These are phyloP conservation scores for Russula sp. DNA, from an alignment of 768 basidiomycete species.

Conservation along the genomic window DNA sequence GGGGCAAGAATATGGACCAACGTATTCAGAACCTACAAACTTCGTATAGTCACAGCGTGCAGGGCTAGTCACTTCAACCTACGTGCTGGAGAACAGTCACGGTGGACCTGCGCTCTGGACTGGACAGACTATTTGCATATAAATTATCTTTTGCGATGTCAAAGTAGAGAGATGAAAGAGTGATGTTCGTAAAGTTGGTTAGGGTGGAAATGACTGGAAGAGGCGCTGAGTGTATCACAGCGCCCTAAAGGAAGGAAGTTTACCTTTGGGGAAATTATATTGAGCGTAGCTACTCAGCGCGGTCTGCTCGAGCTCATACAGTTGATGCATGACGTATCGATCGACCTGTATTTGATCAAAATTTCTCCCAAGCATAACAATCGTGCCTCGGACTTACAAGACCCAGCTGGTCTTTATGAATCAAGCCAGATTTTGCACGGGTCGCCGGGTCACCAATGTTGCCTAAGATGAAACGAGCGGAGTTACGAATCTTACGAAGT, in stretches of 20 bases:
- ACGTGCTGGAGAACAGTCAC: constrained; percentile 70
- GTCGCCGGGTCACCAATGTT: constrained; percentile 47
- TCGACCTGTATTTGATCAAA: constrained; percentile 51
- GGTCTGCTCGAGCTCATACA: constrained; percentile 61
- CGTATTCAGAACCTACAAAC: constrained; percentile 50
- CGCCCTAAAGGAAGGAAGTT: background rate
- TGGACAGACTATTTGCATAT: constrained; percentile 57
- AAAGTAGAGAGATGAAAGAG: constrained; percentile 86
- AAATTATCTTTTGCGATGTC: constrained; percentile 86
- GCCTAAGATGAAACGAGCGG: constrained; percentile 79
- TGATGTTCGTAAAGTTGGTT: constrained; percentile 71
- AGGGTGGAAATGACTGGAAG: constrained; percentile 60
- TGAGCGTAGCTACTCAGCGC: constrained; percentile 62
- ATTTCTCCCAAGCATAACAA: constrained; percentile 4
- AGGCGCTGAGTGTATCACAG: constrained; percentile 4
- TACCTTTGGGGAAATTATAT: constrained; percentile 82
- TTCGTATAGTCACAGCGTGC: background rate
- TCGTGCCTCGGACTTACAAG: constrained; percentile 42
- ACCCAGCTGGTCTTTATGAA: constrained; percentile 44
- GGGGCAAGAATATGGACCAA: constrained; percentile 73
- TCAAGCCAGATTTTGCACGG: constrained; percentile 27
- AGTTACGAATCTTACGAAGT: constrained; percentile 78
- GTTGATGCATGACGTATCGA: constrained; percentile 77
- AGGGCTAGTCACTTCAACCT: constrained; percentile 29
- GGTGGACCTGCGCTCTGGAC: constrained; percentile 52